Evolutionary conservation across 192 early-diverging fungal genomes (phyloP), one percentile per base, ranked within the genome.

Genomic region (Spizellomyces sp.): DNA sequence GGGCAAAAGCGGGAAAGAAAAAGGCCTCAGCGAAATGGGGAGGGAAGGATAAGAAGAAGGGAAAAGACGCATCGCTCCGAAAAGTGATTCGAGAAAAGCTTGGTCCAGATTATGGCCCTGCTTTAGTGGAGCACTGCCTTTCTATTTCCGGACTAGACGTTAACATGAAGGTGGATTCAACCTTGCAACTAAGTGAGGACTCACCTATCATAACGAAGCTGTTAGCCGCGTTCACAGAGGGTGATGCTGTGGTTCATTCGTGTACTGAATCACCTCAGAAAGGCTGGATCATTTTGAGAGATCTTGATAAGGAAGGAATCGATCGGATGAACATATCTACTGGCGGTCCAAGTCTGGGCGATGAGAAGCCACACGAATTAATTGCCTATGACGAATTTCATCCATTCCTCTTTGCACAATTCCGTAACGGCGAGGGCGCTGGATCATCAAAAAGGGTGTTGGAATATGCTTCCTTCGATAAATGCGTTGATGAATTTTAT

Each of bases 401-500:
- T 67, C 85, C 85, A 3, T 79, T 80, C 59, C 58, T 70, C 43
- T 78, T 80, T 48, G 8, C 62, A 9, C 80, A 86, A 48, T 74
- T 83, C 45, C n/a, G n/a, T n/a, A n/a, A n/a, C n/a, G n/a, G n/a
- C n/a, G n/a, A n/a, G n/a, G 45, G 15, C 9, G 19, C 56, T 22
- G 44, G 41, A 15, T 45, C 45, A 15, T 9, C 6, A 48, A 8
- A 6, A 41, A 56, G 58, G 43, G 44, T 36, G 10, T 8, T 86
- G 59, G 89, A 92, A 61, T 96, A 83, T 52, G 79, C 81, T 36
- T 85, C 88, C 8, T 98, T 98, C 84, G 87, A 94, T 70, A 82
- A 87, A 42, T 86, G 90, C 0, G 95, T 94, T 0, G 97, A 99
- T 65, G 90, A 94, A 71, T 99, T 92, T 77, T 98, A 92, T 75